phyloP scores from a whole-genome alignment of 352 stramenopile species.

The Globisporangium parvum region DNA sequence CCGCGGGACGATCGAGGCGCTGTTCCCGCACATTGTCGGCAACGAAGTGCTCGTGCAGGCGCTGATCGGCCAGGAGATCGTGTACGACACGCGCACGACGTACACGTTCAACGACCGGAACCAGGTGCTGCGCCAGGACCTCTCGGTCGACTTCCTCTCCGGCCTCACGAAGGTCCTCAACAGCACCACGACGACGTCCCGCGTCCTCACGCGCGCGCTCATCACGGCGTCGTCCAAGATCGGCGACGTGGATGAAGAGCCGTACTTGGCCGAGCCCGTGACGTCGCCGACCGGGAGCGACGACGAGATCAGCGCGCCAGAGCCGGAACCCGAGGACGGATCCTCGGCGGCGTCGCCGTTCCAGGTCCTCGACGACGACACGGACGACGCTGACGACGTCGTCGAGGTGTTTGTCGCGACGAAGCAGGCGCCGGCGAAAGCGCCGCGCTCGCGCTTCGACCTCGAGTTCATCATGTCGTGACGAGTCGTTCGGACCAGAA shows the following conservation, averaged over 20 bases:
- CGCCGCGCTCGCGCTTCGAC: constrained; percentile 5
- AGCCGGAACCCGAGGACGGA: constrained; percentile 3
- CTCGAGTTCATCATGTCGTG: constrained; percentile 18
- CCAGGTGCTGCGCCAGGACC: constrained; percentile 48
- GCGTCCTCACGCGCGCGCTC: constrained; percentile 26
- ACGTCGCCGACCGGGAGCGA: not conserved
- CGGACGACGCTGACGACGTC: constrained; percentile 2
- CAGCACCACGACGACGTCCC: constrained; percentile 20
- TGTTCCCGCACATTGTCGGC: constrained; percentile 56
- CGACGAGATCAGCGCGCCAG: not conserved
- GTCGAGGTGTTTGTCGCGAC: constrained; percentile 3
- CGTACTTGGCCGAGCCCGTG: not conserved
- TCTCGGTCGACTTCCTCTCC: constrained; percentile 49
- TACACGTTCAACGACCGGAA: constrained; percentile 48
- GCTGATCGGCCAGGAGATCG: constrained; percentile 42
- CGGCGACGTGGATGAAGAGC: constrained; percentile 6
- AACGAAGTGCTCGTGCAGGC: constrained; percentile 52
- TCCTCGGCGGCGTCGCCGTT: constrained; percentile 8
- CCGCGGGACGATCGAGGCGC: constrained; percentile 46
- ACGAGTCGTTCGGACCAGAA: not conserved
- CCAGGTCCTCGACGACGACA: constrained; percentile 11
- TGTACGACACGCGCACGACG: constrained; percentile 47
- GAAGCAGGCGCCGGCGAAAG: not conserved
- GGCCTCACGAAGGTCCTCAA: constrained; percentile 33
- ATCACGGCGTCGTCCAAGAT: constrained; percentile 24